Evolutionary conservation across 2,329 filamentous ascomycete genomes (phyloP).

Genomic region (Pseudogymnoascus destructans): DNA sequence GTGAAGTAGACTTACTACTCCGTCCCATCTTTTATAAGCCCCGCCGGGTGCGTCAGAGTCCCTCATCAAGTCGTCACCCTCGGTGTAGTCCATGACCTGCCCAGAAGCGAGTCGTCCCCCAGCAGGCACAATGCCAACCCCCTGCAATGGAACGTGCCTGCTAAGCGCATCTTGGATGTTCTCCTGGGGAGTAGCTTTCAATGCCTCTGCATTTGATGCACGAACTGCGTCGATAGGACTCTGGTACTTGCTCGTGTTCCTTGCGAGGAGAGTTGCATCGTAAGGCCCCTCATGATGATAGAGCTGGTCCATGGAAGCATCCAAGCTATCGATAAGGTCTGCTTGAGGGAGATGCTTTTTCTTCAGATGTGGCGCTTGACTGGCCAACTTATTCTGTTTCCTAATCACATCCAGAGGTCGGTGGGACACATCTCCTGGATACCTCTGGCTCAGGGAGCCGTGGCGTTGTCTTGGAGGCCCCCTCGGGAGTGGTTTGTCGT

Average conservation of each 20-base stretch:
- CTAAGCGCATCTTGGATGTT: slow-evolving; percentile 61
- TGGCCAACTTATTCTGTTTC: slow-evolving; percentile 49
- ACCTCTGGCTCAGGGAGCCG: slow-evolving; percentile 45
- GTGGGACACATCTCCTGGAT: slow-evolving; percentile 50
- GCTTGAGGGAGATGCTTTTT: slow-evolving; percentile 53
- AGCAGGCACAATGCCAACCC: slow-evolving; percentile 62
- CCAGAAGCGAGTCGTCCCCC: slow-evolving; percentile 58
- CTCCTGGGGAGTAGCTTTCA: slow-evolving; percentile 69
- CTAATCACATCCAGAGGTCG: slow-evolving; percentile 55
- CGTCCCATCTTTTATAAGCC: slow-evolving; percentile 65
- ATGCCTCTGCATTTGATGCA: slow-evolving; percentile 59
- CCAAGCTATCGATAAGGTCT: slow-evolving; percentile 71
- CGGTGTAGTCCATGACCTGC: slow-evolving; percentile 61
- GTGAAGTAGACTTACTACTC: slow-evolving; percentile 44
- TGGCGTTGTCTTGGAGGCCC: slow-evolving; percentile 27
- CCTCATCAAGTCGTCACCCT: slow-evolving; percentile 76
- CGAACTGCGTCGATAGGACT: slow-evolving; percentile 68
- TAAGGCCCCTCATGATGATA: slow-evolving; percentile 91
- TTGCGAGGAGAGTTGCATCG: slow-evolving; percentile 63
- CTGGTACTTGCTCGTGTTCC: slow-evolving; percentile 49
- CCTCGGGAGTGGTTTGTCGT: slow-evolving; percentile 21
- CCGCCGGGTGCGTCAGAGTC: slow-evolving; percentile 55
- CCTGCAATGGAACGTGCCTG: slow-evolving; percentile 67
- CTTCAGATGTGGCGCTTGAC: slow-evolving; percentile 51
- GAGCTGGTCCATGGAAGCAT: slow-evolving; percentile 45